Evolutionary conservation across 1,284 basidiomycete species (phyloP).

Genomic region (Wallemia ichthyophaga): DNA sequence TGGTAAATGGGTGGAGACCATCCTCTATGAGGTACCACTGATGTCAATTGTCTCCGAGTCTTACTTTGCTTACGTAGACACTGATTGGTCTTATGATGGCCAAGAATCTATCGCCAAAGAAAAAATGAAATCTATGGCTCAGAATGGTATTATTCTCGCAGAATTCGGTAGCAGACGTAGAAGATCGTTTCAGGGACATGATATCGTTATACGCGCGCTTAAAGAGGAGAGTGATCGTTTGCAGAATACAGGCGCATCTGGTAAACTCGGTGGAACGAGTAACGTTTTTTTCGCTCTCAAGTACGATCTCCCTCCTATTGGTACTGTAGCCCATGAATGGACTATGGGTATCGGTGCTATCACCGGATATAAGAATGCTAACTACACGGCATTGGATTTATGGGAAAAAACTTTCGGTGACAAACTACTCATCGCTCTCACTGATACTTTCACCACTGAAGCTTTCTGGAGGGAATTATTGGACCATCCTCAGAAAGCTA

Average conservation of each 20-base stretch:
- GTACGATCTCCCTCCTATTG: constrained; percentile 26
- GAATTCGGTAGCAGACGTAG: constrained; percentile 34
- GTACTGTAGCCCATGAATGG: constrained; percentile 84
- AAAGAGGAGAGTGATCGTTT: constrained; percentile 5
- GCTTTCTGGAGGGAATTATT: constrained; percentile 46
- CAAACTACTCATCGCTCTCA: constrained; percentile 39
- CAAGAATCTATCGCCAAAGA: constrained; percentile 29
- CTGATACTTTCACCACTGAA: constrained; percentile 66
- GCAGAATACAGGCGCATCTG: constrained; percentile 13
- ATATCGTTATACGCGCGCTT: constrained; percentile 41
- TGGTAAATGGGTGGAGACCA: constrained; percentile 66
- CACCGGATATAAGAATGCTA: constrained; percentile 44
- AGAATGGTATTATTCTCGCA: neutral
- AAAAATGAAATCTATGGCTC: neutral
- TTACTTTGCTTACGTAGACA: constrained; percentile 37
- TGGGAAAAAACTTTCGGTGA: constrained; percentile 35
- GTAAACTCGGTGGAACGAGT: constrained; percentile 49
- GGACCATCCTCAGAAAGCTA: constrained; percentile 27
- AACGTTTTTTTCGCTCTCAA: constrained; percentile 23
- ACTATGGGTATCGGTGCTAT: constrained; percentile 75
- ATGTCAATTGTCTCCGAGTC: constrained; percentile 64
- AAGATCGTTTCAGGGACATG: constrained; percentile 40
- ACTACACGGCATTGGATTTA: constrained; percentile 37
- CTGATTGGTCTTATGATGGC: constrained; percentile 51
- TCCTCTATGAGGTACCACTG: constrained; percentile 83